Conservation (phyloP, 2,329 filamentous ascomycete species). For the Ophiocordyceps australis region DNA sequence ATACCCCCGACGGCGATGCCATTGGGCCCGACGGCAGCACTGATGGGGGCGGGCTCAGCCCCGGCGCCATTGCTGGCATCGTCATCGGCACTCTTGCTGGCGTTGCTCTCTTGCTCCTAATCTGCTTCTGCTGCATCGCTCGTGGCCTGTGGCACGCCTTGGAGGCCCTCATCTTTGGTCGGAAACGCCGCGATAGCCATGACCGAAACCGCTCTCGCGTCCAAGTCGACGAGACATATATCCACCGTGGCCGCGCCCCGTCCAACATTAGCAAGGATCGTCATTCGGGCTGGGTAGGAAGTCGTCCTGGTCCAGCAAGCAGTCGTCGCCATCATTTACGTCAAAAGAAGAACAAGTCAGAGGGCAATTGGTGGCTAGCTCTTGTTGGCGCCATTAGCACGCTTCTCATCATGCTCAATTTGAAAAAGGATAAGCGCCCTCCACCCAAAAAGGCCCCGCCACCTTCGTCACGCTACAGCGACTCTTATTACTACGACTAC, state of each 20-base stretch:
- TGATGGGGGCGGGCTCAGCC: conserved; percentile 33
- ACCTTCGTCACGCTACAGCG: conserved; percentile 30
- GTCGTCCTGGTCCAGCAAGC: conserved; percentile 17
- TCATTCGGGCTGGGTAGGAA: conserved; percentile 38
- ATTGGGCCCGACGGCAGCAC: conserved; percentile 18
- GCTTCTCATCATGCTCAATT: conserved; percentile 32
- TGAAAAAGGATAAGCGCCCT: conserved; percentile 30
- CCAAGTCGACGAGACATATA: conserved; percentile 45
- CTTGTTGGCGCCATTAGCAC: conserved; percentile 31
- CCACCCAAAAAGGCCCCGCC: conserved; percentile 17
- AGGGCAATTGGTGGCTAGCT: conserved; percentile 32
- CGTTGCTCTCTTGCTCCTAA: conserved; percentile 44
- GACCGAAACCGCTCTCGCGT: conserved; percentile 32
- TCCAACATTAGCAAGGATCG: conserved; percentile 29
- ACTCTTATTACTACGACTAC: conserved; percentile 36
- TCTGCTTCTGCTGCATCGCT: conserved; percentile 60
- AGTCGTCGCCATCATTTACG: too few species aligned
- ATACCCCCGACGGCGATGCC: conserved; percentile 22
- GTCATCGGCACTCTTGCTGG: conserved; percentile 57
- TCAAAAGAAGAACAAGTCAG: conserved; percentile 22
- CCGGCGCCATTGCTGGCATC: conserved; percentile 63
- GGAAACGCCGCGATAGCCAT: conserved; percentile 23
- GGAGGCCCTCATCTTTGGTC: too few species aligned
- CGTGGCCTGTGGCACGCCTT: conserved; percentile 43
- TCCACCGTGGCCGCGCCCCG: conserved; percentile 24